phyloP scores from a whole-genome alignment of 2,329 filamentous ascomycete species.

The Ophiocordyceps australis region DNA sequence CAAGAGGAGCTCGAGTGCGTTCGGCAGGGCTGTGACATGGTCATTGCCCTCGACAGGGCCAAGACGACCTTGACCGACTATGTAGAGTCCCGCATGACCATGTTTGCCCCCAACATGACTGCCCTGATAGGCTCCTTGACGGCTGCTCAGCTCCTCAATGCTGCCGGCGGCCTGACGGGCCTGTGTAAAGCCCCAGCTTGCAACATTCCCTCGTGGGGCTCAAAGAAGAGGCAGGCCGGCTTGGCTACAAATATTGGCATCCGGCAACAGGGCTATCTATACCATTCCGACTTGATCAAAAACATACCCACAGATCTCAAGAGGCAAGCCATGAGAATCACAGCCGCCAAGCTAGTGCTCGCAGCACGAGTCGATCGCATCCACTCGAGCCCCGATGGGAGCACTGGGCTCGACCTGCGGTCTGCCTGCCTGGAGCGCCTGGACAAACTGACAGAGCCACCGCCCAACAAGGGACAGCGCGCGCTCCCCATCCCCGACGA shows the following conservation, averaged over 20 bases:
- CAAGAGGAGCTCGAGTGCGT: conserved; percentile 59
- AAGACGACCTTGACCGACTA: conserved; percentile 82
- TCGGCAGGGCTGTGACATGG: conserved; percentile 67
- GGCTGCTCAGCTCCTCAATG: conserved; percentile 90
- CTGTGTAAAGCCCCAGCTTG: conserved; percentile 86
- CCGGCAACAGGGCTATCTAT: conserved; percentile 83
- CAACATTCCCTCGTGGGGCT: conserved; percentile 80
- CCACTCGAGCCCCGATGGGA: conserved; percentile 65
- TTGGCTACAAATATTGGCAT: conserved; percentile 86
- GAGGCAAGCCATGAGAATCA: conserved; percentile 86
- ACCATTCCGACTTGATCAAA: conserved; percentile 76
- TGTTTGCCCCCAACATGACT: conserved; percentile 89
- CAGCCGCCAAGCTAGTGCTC: conserved; percentile 84
- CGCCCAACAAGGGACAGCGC: conserved; percentile 72
- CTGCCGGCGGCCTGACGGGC: conserved; percentile 72
- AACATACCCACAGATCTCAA: conserved; percentile 74
- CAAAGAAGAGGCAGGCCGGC: conserved; percentile 69
- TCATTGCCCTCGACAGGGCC: conserved; percentile 69
- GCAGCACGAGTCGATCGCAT: conserved; percentile 80
- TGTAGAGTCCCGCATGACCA: conserved; percentile 89
- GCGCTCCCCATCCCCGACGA: conserved; percentile 88
- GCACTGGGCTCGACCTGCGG: conserved; percentile 65
- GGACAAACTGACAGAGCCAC: conserved; percentile 82
- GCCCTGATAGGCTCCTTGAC: conserved; percentile 81
- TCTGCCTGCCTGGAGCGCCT: conserved; percentile 69